A percentile compares a stretch with the other conserved stretches of the same genome.
Evolutionary conservation across 306 rosid genomes (phyloP).

Genomic region (Hippophae rhamnoides): DNA sequence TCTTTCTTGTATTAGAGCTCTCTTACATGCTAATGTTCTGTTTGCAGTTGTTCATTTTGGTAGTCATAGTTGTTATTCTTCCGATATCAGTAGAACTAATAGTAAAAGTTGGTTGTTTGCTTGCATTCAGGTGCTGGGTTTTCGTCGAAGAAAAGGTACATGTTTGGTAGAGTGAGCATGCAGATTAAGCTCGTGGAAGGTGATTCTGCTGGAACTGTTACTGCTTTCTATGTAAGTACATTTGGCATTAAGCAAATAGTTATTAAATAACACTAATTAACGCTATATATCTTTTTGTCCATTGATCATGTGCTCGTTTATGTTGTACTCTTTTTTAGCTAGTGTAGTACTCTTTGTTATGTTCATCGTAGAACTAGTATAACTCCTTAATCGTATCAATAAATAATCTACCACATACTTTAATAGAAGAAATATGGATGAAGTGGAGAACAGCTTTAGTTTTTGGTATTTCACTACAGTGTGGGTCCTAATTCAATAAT

Average conservation of each 20-base stretch:
- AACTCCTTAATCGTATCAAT: background rate
- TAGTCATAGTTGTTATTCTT: too few species aligned
- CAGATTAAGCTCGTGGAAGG: conserved; percentile 84
- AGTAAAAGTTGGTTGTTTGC: background rate
- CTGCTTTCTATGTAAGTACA: conserved; percentile 76
- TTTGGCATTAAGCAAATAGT: background rate
- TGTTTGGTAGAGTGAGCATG: conserved; percentile 83
- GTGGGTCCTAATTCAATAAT: background rate
- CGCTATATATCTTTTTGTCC: too few species aligned
- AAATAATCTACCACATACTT: too few species aligned
- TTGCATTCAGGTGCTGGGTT: conserved; percentile 85
- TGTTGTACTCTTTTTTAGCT: background rate
- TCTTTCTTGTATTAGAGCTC: background rate
- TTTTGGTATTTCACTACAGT: background rate
- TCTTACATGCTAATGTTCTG: too few species aligned
- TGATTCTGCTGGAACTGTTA: conserved; percentile 93
- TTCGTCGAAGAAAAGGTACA: conserved; percentile 58
- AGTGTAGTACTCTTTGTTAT: background rate
- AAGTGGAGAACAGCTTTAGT: conserved; percentile 16
- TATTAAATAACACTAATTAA: too few species aligned
- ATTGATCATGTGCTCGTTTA: too few species aligned
- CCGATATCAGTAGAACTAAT: background rate
- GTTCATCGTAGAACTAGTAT: background rate
- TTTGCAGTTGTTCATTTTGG: too few species aligned
- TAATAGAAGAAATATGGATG: background rate